Base-by-base conservation (phyloP, 129 eudicot genomes). In the Tagetes patula region DNA sequence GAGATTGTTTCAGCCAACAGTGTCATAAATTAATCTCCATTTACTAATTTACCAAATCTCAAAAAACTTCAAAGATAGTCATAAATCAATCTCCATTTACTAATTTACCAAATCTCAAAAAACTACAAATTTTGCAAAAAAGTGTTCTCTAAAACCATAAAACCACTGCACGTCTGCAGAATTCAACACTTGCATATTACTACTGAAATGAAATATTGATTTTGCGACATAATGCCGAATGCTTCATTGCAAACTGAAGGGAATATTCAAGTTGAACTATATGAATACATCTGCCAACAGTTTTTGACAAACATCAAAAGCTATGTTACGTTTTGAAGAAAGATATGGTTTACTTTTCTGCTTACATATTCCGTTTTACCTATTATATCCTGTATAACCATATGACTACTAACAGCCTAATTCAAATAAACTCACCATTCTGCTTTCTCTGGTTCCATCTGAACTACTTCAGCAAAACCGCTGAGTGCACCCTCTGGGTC, bases 381-480 rank as follows among this genome's bases (percentile, higher is more conserved):
- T 68, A 2, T 31, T 64, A 7, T 39, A 39, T n/a, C 49, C 34
- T 11, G 58, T 33, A 48, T 13, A 68, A 33, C 41, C 73, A 32
- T 47, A 67, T 46, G 13, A 33, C 46, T 33, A 32, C 56, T 66
- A 32, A 41, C 49, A n/a, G 56, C 54, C 48, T 73, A 67, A 47
- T n/a, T 39, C 31, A 8, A 75, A 64, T 55, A 72, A 12, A 66
- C 92, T 86, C 61, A 91, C 99, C 99, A 95, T 55, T 95, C 99
- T 43, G 99, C 95, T 87, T 95, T 95, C 79, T 95, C 97, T 47
- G 99, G 95, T 72, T 95, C 99, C 99, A 91, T 95, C 54, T 77
- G 74, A 72, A 95, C 99, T 40, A 95, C 99, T 81, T 95, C 97
- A 42, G 94, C 89, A 76, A 95, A 95, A 77, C 99, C 99, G 48